Base-by-base conservation (phyloP, 352 stramenopile species). In the Phytophthora cactorum region DNA sequence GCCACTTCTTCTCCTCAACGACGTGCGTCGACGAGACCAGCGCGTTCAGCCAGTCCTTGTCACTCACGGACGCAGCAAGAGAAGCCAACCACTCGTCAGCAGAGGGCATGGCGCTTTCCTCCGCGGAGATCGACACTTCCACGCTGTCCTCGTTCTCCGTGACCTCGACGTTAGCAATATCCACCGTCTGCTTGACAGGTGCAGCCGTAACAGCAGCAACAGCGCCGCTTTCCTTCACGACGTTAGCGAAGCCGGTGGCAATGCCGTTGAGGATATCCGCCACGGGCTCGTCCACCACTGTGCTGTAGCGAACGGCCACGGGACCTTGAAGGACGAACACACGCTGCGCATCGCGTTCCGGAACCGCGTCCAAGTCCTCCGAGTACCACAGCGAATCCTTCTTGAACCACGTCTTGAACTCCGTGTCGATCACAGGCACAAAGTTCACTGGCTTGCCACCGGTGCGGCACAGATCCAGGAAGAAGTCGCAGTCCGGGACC, bases 331-430 rank as follows among this genome's bases (percentile, higher is more conserved):
- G 84, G 27, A 97, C 88, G 70, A 87, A 91, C 7, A 95, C 90
- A 8, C 89, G 85, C 68, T 94, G 86, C 14, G 83, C 82, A 58
- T 96, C 89, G 27, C 77, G 82, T 46, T 82, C 80, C 1, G 85
- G 87, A 6, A 96, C 84, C 0, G 86, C 88, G 31, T 96, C 89
- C 59, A 96, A 67, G 44, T 96, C 87, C 63, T 97, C 89, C 41
- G 88, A 96, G 78, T 94, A 97, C 90, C 90, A 97, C 22, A 97
- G 66, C 50, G 88, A 96, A 61, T 97, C 90, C 70, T 95, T 97
- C 79, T 93, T 96, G 67, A 96, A 94, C 87, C 86, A 96, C 8
- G 78, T 92, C 58, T 82, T 81, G 50, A 97, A 79, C 41, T 96
- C 90, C 29, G 70, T 78, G 81, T 96, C 86, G 27, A 97, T 88